Evolutionary conservation across 306 rosid genomes (phyloP).

Genomic region (Styphnolobium japonicum): DNA sequence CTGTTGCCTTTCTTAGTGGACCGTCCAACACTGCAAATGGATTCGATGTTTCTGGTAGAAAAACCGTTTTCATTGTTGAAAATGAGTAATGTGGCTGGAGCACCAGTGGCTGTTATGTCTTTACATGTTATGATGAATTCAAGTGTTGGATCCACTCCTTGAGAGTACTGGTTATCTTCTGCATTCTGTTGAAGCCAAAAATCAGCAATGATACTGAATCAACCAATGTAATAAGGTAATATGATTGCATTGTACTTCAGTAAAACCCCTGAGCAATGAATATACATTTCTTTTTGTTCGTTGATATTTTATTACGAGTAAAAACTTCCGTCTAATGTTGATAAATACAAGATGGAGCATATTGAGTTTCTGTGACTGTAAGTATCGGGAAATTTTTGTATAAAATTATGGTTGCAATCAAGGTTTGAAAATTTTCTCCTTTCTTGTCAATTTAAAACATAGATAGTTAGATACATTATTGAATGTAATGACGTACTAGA

Average conservation of each 20-base stretch:
- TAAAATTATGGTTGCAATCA: no score
- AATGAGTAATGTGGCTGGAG: slow-evolving; percentile 50
- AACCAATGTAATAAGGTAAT: not conserved
- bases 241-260: not conserved
- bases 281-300: not conserved
- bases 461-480: no score
- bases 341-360: no score
- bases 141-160: slow-evolving; percentile 43
- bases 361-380: no score
- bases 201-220: not conserved
- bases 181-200: slow-evolving; percentile 47
- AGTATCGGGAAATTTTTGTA: no score
- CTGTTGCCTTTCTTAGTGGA: slow-evolving; percentile 65
- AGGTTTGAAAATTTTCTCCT: no score
- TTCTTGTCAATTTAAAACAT: no score
- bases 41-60: slow-evolving; percentile 47
- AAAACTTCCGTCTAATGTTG: not conserved
- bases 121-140: slow-evolving; percentile 49
- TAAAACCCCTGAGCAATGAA: not conserved
- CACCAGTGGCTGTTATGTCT: slow-evolving; percentile 57
- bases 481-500: no score
- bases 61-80: slow-evolving; percentile 66
- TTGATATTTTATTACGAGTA: not conserved
- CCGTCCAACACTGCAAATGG: slow-evolving; percentile 65
- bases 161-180: slow-evolving; percentile 55